Evolutionary conservation across 1,284 basidiomycete genomes (phyloP), one percentile per base, ranked within the genome.

Genomic region (Naganishia albida): DNA sequence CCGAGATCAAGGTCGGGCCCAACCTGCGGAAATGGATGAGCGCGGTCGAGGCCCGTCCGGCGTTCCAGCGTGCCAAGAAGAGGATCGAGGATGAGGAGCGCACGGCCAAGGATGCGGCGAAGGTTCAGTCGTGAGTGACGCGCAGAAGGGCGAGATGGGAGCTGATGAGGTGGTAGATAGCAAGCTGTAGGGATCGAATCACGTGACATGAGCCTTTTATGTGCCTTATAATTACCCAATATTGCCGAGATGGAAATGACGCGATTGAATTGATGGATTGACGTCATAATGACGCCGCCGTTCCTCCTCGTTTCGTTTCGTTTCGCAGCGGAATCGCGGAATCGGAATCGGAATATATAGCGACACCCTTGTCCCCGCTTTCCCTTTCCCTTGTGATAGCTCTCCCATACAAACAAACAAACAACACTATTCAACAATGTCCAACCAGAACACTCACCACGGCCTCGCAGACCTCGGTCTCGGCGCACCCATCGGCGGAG

Each of bases 41-140:
- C 18, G 38, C 44, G 2, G 67, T 68, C 7, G 30, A 68, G 51
- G 59, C 63, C 0, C 51, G 67, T 30, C 64, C 63, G 46, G 63
- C 67, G 30, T 68, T 63, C 28, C 67, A 68, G 53, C 44, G 67
- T 8, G 67, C 44, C 12, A 44, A 63, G 28, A 38, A 39, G 53
- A 62, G 67, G 42, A 34, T 65, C 25, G 53, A 63, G 49, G 60
- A 68, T 7, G 67, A 68, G 55, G 67, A 68, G 49, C 40, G 16
- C 8, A 65, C 59, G 57, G 67, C 63, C 8, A 65, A 56, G 57
- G 63, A 55, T 7, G 55, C 54, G 30, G 20, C 10, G 15, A 18
- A 38, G 46, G 39, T 25, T 28, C 20, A 28, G 26, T 56, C 57
- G 57, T 60, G 57, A 60, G 57, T 60, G 1, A 28, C 6, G 10